Evolutionary conservation across 2,329 filamentous ascomycete genomes (phyloP).

Genomic region (Xylaria polymorpha): DNA sequence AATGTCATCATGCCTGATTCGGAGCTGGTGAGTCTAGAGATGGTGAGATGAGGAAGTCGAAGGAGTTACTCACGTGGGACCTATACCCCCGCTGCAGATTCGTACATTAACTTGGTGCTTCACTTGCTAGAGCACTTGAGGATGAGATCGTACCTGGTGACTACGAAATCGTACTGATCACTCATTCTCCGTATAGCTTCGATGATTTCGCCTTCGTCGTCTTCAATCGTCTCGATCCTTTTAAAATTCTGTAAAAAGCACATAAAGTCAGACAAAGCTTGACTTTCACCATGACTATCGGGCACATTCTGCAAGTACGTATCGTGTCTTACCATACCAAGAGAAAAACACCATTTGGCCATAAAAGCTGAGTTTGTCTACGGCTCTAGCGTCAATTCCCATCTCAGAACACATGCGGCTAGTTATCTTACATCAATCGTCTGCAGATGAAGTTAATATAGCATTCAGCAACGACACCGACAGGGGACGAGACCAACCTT

Average conservation of each 20-base stretch:
- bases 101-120: conserved; percentile 18
- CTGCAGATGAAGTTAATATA: conserved; percentile 38
- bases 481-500: conserved; percentile 71
- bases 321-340: conserved; percentile 65
- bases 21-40: conserved; percentile 38
- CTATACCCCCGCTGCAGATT: conserved; percentile 80
- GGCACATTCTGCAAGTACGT: not conserved
- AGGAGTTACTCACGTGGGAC: conserved; percentile 79
- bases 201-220: conserved; percentile 90
- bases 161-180: conserved; percentile 89
- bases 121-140: conserved; percentile 5
- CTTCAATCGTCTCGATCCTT: conserved; percentile 90
- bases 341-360: conserved; percentile 72
- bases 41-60: not conserved
- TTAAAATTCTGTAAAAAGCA: conserved; percentile 71
- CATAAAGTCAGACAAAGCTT: conserved; percentile 16
- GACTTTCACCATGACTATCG: not conserved
- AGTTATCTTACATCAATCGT: conserved; percentile 47
- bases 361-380: conserved; percentile 73
- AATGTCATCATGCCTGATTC: conserved; percentile 89
- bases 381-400: conserved; percentile 32
- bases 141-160: conserved; percentile 71
- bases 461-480: not conserved
- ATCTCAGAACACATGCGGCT: not conserved
- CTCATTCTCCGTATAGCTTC: conserved; percentile 91